Evolutionary conservation across 257 asterid species (phyloP), one percentile per base, ranked within the genome.

Genomic region (Jacaranda copaia): DNA sequence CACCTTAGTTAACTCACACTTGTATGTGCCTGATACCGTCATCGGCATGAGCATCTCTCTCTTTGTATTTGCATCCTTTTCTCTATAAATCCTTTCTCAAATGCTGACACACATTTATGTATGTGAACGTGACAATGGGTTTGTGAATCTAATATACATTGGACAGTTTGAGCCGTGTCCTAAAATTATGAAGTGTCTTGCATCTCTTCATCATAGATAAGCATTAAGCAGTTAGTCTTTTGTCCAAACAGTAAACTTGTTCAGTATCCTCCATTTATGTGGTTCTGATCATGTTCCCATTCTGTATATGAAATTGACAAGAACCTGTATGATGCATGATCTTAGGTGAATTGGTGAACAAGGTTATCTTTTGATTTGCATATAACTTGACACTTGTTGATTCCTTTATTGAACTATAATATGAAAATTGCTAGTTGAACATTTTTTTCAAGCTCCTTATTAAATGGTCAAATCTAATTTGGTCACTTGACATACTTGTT

Each of bases 341-440:
- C 70, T 79, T 42, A 51, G 74, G 71, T 36, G 32, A 55, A 55
- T 70, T 63, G 48, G 11, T 51, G 20, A 69, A 39, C 32, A 53
- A 14, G 43, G 68, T 64, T 81, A 66, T 58, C 71, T 58, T 20
- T 61, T 73, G 20, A 19, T 65, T 58, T 68, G 56, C 73, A 69
- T 52, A 65, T 38, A 10, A 43, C 14, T 15, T 75, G 25, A 56
- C 45, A 66, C 51, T 74, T 48, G 67, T 13, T 6, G 42, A 35
- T 55, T 69, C 58, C 42, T 61, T 65, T 73, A 18, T 18, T 45
- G 25, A 73, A 73, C n/a, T 74, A 42, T 39, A 73, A 51, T 64
- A 48, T 46, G 65, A 61, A 61, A 13, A 59, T 67, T 56, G 62
- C 43, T 66, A 40, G 16, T 42, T 67, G 9, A 57, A 19, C 62